Evolutionary conservation across 345 rosid genomes (phyloP), one percentile per base, ranked within the genome.

Genomic region (Brassica cretica): DNA sequence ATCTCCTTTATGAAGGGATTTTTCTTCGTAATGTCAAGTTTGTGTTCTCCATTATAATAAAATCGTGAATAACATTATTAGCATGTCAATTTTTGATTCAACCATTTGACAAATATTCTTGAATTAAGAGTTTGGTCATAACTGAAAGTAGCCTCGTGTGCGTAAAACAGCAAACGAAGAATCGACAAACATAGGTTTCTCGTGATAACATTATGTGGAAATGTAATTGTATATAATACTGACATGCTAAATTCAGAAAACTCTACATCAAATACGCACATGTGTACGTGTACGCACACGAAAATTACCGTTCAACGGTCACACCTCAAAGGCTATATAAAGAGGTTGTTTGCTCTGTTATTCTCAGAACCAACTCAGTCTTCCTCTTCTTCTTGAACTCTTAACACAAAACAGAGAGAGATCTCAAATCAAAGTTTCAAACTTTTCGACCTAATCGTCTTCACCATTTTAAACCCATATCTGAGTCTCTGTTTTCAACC

Each of bases 281-380:
- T 70, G 76, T 6, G 56, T 27, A 27, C 30, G 16, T 21, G 67
- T 75, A 73, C 78, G 70, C 4, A 67, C 78, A 18, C 78, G 62
- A 19, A 49, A 41, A 35, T 68, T 73, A 62, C 68, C 27, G 5
- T 80, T 75, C 83, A 80, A 80, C 68, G 79, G 80, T 80, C 80
- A 66, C 64, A 70, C 58, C 76, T 70, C 63, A 56, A 7, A 64
- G 56, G 39, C 83, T 80, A 80, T 80, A 80, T 24, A 80, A 18
- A 49, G 69, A 80, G 33, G 64, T 24, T 19, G 59, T 75, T 75
- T 70, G 79, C 72, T 70, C 68, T 27, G 30, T 27, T 30, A 8
- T 56, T 56, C 16, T 0, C 56, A 70, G 2, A 64, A 64, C 35
- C 83, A 70, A 64, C 49, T 58, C 78, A 79, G 55, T 80, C 76